Conservation (phyloP, 2,329 filamentous ascomycete genomes). For the Colletotrichum nymphaeae region DNA sequence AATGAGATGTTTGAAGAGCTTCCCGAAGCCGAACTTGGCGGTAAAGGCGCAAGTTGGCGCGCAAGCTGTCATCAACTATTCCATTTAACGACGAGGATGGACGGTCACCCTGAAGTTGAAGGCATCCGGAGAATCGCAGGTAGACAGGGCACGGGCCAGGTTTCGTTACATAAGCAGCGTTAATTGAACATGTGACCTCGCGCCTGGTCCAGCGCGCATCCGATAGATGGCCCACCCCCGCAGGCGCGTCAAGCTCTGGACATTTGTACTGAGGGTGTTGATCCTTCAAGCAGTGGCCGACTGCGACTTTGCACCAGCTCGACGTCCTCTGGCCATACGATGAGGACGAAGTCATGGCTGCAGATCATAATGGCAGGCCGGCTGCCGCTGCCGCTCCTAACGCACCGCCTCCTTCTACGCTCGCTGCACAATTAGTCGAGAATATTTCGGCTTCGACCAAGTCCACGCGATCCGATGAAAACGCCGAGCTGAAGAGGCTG, state of each 20-base stretch:
- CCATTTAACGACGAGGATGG: background rate
- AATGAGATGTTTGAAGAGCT: background rate
- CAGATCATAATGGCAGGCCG: conserved; percentile 27
- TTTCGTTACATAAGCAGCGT: background rate
- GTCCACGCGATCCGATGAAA: conserved; percentile 72
- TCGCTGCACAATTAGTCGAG: conserved; percentile 88
- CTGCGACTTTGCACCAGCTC: background rate
- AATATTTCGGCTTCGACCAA: conserved; percentile 76
- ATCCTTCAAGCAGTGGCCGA: background rate
- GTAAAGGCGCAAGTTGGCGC: background rate
- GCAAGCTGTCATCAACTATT: conserved; percentile 4
- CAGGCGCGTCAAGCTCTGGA: conserved; percentile 8
- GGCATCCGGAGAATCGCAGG: background rate
- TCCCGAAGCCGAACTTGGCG: background rate
- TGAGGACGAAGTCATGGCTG: conserved; percentile 27
- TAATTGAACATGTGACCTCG: conserved; percentile 28
- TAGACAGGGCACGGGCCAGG: background rate
- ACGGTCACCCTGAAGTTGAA: conserved; percentile 2
- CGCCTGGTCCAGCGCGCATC: conserved; percentile 13
- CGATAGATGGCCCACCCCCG: conserved; percentile 4
- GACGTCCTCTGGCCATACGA: conserved; percentile 1
- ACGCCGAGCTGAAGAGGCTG: conserved; percentile 80
- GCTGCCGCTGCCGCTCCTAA: conserved; percentile 37
- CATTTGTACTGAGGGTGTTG: background rate
- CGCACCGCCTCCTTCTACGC: conserved; percentile 79